Evolutionary conservation across 1,139 yeast genomes (phyloP).

Genomic region (Magnusiomyces magnusii): DNA sequence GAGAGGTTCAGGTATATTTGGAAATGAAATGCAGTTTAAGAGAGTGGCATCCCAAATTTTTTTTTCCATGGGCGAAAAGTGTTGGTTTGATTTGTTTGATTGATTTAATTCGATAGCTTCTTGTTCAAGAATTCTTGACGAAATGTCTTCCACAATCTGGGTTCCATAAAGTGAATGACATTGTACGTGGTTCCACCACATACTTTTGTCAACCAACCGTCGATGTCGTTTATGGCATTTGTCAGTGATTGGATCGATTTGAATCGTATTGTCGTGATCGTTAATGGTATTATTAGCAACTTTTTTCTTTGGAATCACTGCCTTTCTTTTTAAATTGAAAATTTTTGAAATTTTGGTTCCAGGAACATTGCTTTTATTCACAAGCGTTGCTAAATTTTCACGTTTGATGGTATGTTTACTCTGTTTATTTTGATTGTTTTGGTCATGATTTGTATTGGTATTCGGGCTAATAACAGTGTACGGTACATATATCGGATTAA

Average conservation of each 20-base stretch:
- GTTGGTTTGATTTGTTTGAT: neutral
- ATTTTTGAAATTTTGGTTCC: neutral
- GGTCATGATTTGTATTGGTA: neutral
- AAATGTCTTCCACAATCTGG: neutral
- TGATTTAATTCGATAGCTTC: neutral
- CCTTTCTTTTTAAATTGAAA: too few relatives aligned
- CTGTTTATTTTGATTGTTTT: too few relatives aligned
- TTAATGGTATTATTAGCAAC: neutral
- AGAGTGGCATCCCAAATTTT: neutral
- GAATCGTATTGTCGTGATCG: neutral
- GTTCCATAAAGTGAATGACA: neutral
- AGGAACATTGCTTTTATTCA: neutral
- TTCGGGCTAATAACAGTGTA: neutral
- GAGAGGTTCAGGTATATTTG: neutral
- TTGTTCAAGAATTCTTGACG: neutral
- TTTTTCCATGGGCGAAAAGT: neutral
- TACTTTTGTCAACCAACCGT: neutral
- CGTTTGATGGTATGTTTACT: neutral
- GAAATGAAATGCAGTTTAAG: neutral
- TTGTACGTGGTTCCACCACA: neutral
- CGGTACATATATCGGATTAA: neutral
- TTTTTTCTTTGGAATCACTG: neutral
- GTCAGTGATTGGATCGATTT: neutral
- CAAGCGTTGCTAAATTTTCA: neutral
- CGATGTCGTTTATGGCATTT: neutral